Base-by-base conservation (phyloP, 139 green algal genomes). In the Desmodesmus armatus region DNA sequence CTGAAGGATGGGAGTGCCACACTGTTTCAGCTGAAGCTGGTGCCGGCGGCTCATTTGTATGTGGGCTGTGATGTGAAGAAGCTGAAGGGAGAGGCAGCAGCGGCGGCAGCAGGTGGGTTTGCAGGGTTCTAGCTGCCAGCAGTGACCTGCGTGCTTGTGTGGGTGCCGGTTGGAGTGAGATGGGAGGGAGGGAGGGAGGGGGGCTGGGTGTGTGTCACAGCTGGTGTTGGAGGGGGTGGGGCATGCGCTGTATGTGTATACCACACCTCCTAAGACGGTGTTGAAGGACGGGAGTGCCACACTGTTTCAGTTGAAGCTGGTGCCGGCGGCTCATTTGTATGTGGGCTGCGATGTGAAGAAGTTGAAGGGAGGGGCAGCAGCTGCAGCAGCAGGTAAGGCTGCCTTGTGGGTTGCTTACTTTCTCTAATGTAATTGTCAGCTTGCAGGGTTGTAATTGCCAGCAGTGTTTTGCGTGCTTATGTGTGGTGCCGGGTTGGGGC, bases 191-290 rank as follows among this genome's bases (percentile, higher is more conserved):
- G n/a, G n/a, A n/a, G n/a, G n/a, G n/a, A n/a, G n/a, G n/a, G n/a
- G n/a, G n/a, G n/a, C n/a, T n/a, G n/a, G n/a, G 43, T n/a, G n/a
- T n/a, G n/a, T n/a, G n/a, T n/a, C n/a, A n/a, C n/a, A 55, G 7
- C 9, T 21, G 47, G 47, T 13, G 9, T 55, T 13, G 13, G 47
- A 55, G 7, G 47, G 13, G 47, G 47, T 55, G 47, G 9, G 13
- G 47, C 47, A 49, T 5, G 71, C n/a, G 2, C 40, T 87, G 40
- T 87, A 87, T 58, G 71, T 87, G 40, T 87, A 87, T 72, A 87
- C 82, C 43, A 70, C 82, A 0, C 82, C 82, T 23, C 82, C 82
- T 40, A 87, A 87, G 55, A 53, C 39, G 7, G 31, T 82, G 33
- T 41, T 87, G 1, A 81, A 81, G 71, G 82, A 82, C 31, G 21